These are phyloP conservation scores for Rhizopus arrhizus DNA, from an alignment of 371 early-diverging fungal species.

Conservation along the genomic window DNA sequence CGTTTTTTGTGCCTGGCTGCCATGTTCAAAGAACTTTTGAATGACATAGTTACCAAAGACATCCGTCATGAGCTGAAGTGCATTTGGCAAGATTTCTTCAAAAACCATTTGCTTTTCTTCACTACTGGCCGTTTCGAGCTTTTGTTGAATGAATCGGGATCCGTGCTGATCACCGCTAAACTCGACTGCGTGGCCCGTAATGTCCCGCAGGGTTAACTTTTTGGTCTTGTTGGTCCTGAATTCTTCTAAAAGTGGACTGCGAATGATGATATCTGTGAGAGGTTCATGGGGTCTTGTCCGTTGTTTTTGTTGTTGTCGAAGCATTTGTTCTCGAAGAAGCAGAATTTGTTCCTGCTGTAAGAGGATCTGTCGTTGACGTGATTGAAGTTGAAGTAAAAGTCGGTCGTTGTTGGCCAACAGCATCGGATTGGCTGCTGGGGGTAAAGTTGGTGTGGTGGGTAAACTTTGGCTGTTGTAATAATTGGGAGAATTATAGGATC, in stretches of 20 bases:
- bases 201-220: constrained; percentile 92
- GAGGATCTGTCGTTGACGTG: constrained; percentile 46
- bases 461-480: constrained; percentile 3
- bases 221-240: constrained; percentile 92
- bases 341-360: constrained; percentile 48
- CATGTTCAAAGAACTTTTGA: constrained; percentile 99
- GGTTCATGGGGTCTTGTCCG: neutral
- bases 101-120: constrained; percentile 97
- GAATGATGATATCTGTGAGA: constrained; percentile 38
- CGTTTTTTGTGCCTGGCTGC: constrained; percentile 85
- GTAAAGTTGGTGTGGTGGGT: constrained; percentile 14
- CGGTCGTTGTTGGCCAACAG: constrained; percentile 26
- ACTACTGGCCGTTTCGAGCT: constrained; percentile 88
- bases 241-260: constrained; percentile 88
- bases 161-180: constrained; percentile 99
- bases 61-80: constrained; percentile 96
- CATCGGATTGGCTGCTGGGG: constrained; percentile 6
- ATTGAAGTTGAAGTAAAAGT: constrained; percentile 41
- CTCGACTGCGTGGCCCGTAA: constrained; percentile 90
- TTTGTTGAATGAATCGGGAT: constrained; percentile 98
- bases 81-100: constrained; percentile 91
- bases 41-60: constrained; percentile 99
- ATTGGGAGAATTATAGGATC: neutral
- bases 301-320: constrained; percentile 30
- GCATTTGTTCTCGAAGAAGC: constrained; percentile 45